Percentiles rank a stretch among this genome's conserved stretches.
Conservation (phyloP, 345 rosid species). For the Rhizophora apiculata region DNA sequence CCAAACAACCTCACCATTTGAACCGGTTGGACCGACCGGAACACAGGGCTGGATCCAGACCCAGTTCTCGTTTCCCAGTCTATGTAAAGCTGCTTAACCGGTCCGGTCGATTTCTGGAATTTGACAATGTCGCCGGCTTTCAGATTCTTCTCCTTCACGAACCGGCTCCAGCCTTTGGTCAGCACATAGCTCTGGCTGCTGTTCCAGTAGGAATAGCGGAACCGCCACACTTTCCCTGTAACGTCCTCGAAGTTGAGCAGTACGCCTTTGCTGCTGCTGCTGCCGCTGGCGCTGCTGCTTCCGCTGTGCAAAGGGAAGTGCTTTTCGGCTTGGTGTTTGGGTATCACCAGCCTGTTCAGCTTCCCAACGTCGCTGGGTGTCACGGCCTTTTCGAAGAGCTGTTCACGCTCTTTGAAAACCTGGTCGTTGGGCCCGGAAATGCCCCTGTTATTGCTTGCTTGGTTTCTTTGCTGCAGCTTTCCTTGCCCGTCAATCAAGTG, state of each 20-base stretch:
- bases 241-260: slow-evolving; percentile 66
- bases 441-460: not conserved
- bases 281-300: slow-evolving; percentile 20
- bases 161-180: slow-evolving; percentile 95
- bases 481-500: slow-evolving; percentile 12
- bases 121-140: slow-evolving; percentile 77
- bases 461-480: not conserved
- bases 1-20: slow-evolving; percentile 71
- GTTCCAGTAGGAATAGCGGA: slow-evolving; percentile 94
- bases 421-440: not conserved
- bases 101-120: slow-evolving; percentile 75
- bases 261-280: slow-evolving; percentile 42
- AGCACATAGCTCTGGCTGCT: slow-evolving; percentile 93
- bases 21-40: slow-evolving; percentile 33
- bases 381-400: slow-evolving; percentile 78
- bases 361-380: slow-evolving; percentile 97
- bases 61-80: slow-evolving; percentile 44
- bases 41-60: slow-evolving; percentile 11
- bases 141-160: slow-evolving; percentile 75
- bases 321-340: slow-evolving; percentile 79
- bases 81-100: slow-evolving; percentile 62
- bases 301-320: slow-evolving; percentile 27
- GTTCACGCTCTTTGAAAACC: slow-evolving; percentile 43
- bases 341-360: slow-evolving; percentile 86
- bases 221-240: slow-evolving; percentile 80